Conservation (phyloP, 371 early-diverging fungal species). For the Basidiobolus meristosporus region DNA sequence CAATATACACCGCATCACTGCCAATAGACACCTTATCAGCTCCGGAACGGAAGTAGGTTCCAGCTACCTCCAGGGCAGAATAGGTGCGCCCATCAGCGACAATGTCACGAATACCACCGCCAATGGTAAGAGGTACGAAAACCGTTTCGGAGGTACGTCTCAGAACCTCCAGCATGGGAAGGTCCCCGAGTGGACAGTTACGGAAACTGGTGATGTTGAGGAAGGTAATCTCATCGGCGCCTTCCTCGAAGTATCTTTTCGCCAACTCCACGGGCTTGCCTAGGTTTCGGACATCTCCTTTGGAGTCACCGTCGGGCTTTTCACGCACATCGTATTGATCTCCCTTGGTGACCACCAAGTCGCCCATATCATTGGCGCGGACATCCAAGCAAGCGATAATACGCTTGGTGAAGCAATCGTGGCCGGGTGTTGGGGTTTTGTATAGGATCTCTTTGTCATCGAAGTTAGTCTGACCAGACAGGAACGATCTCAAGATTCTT, state of each 20-base stretch:
- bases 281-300: constrained; percentile 78
- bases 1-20: constrained; percentile 92
- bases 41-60: constrained; percentile 93
- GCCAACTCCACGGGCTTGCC: constrained; percentile 94
- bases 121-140: constrained; percentile 95
- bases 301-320: constrained; percentile 15
- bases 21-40: constrained; percentile 98
- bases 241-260: constrained; percentile 76
- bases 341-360: constrained; percentile 95
- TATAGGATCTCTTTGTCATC: constrained; percentile 4
- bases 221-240: constrained; percentile 94
- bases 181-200: constrained; percentile 70
- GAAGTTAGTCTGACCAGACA: constrained; percentile 16
- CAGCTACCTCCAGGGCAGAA: constrained; percentile 85
- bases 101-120: constrained; percentile 91
- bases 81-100: constrained; percentile 54
- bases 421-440: constrained; percentile 1
- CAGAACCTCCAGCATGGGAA: constrained; percentile 89
- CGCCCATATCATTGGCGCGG: constrained; percentile 85
- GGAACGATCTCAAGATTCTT: constrained; percentile 57
- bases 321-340: constrained; percentile 97
- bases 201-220: constrained; percentile 95
- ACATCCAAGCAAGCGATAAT: constrained; percentile 96
- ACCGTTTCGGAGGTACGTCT: constrained; percentile 68
- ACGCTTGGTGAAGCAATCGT: constrained; percentile 59